Conservation (phyloP, 140 eudicot species). For the Erigeron philadelphicus region DNA sequence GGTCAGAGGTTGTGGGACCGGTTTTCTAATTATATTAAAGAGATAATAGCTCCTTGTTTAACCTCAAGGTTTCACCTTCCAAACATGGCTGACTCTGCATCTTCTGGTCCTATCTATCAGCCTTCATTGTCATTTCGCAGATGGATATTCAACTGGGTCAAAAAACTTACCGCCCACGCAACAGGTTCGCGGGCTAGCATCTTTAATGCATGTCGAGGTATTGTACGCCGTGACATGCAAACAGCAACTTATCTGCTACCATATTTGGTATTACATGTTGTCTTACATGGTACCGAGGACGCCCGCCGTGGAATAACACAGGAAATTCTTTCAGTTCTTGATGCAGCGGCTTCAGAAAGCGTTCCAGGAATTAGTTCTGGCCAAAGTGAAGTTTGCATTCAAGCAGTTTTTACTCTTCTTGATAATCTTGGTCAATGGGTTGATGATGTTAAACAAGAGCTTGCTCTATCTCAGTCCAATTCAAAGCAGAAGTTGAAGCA, state of each 20-base stretch:
- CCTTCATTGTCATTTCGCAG: slow-evolving; percentile 86
- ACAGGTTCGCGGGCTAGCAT: slow-evolving; percentile 87
- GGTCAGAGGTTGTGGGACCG: slow-evolving; percentile 97
- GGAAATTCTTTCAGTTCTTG: slow-evolving; percentile 83
- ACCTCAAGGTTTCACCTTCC: slow-evolving; percentile 88
- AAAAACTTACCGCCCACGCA: slow-evolving; percentile 74
- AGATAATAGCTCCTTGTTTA: slow-evolving; percentile 98
- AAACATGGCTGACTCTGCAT: slow-evolving; percentile 62
- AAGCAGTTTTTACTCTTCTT: slow-evolving; percentile 86
- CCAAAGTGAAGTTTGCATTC: slow-evolving; percentile 96
- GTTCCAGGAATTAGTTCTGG: slow-evolving; percentile 70
- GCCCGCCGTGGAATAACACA: slow-evolving; percentile 80
- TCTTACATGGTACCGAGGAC: slow-evolving; percentile 85
- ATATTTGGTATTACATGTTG: slow-evolving; percentile 75
- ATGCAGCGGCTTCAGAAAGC: slow-evolving; percentile 81
- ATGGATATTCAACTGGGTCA: slow-evolving; percentile 85
- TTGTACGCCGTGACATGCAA: slow-evolving; percentile 95
- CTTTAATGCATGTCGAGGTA: slow-evolving; percentile 92
- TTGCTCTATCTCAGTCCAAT: slow-evolving; percentile 74
- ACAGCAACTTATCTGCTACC: slow-evolving; percentile 89
- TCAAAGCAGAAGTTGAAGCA: slow-evolving; percentile 65
- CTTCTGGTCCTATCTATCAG: slow-evolving; percentile 75
- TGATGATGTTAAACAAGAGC: slow-evolving; percentile 86
- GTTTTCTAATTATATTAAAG: slow-evolving; percentile 85
- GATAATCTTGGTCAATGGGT: slow-evolving; percentile 99